phyloP scores from a whole-genome alignment of 495 filamentous ascomycete genomes.

The Oidiodendron maius region DNA sequence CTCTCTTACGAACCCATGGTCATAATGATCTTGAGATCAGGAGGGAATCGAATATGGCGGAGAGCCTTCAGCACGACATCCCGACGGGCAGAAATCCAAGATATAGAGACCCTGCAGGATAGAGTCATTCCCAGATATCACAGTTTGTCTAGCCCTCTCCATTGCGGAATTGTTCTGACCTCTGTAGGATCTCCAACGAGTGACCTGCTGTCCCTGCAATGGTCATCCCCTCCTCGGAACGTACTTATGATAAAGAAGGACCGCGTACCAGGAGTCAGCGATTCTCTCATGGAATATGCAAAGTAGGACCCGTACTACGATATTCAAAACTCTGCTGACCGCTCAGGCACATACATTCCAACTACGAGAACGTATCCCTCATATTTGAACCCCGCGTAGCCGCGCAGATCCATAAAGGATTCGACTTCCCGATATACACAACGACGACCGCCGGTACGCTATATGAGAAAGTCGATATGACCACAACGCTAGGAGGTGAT shows the following conservation, averaged over 20 bases:
- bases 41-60: slow-evolving; percentile 5
- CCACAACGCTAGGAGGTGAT: slow-evolving; percentile 87
- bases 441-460: slow-evolving; percentile 30
- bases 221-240: slow-evolving; percentile 86
- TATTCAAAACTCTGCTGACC: slow-evolving; percentile 8
- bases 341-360: slow-evolving; percentile 62
- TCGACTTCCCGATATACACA: slow-evolving; percentile 76
- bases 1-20: too few relatives aligned
- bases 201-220: slow-evolving; percentile 71
- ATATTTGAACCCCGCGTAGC: slow-evolving; percentile 79
- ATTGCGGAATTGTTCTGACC: slow-evolving; percentile 5
- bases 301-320: slow-evolving; percentile 34
- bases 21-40: slow-evolving; percentile 11
- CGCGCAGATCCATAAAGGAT: slow-evolving; percentile 59
- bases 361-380: slow-evolving; percentile 75
- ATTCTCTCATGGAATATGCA: slow-evolving; percentile 70
- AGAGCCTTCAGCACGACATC: slow-evolving; percentile 16
- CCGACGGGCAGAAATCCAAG: slow-evolving; percentile 16
- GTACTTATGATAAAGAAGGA: slow-evolving; percentile 87
- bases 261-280: slow-evolving; percentile 61
- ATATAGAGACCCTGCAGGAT: slow-evolving; percentile 16
- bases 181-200: slow-evolving; percentile 19
- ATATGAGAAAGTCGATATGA: slow-evolving; percentile 72
- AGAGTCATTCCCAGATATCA: slow-evolving; percentile 24
- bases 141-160: slow-evolving; percentile 3